A percentile compares a stretch with the other conserved stretches of the same genome.
phyloP scores from a whole-genome alignment of 768 basidiomycete species.

The Calocybe gangraenosa region DNA sequence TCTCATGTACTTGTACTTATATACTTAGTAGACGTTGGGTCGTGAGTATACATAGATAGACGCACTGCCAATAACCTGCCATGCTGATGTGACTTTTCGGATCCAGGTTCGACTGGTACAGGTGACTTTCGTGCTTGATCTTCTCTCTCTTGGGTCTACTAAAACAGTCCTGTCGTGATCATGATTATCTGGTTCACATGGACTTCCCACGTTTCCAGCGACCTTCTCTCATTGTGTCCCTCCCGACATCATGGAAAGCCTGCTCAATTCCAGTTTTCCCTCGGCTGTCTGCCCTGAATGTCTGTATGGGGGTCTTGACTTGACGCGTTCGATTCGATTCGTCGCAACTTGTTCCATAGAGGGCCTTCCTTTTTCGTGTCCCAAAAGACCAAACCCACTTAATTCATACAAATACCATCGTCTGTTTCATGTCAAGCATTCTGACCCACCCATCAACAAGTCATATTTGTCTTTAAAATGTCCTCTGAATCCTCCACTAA shows the following conservation, averaged over 20 bases:
- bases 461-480: slow-evolving; percentile 18
- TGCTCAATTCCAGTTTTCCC: slow-evolving; percentile 18
- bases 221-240: slow-evolving; percentile 19
- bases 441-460: slow-evolving; percentile 13
- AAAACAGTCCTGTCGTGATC: slow-evolving; percentile 3
- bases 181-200: slow-evolving; percentile 11
- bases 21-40: background rate
- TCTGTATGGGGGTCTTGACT: slow-evolving; percentile 16
- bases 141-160: background rate
- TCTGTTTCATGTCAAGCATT: slow-evolving; percentile 10
- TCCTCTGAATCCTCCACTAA: slow-evolving; percentile 25
- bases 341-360: slow-evolving; percentile 12
- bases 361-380: slow-evolving; percentile 16
- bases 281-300: slow-evolving; percentile 24
- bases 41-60: background rate
- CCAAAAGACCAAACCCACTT: slow-evolving; percentile 19
- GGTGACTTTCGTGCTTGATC: slow-evolving; percentile 1
- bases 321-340: slow-evolving; percentile 19
- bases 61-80: slow-evolving; percentile 1
- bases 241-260: slow-evolving; percentile 22
- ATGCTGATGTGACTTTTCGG: slow-evolving; percentile 5
- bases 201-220: slow-evolving; percentile 16
- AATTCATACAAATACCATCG: slow-evolving; percentile 23
- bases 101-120: slow-evolving; percentile 8
- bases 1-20: too few relatives aligned